phyloP scores from a whole-genome alignment of 495 filamentous ascomycete species.

The Podospora comata region DNA sequence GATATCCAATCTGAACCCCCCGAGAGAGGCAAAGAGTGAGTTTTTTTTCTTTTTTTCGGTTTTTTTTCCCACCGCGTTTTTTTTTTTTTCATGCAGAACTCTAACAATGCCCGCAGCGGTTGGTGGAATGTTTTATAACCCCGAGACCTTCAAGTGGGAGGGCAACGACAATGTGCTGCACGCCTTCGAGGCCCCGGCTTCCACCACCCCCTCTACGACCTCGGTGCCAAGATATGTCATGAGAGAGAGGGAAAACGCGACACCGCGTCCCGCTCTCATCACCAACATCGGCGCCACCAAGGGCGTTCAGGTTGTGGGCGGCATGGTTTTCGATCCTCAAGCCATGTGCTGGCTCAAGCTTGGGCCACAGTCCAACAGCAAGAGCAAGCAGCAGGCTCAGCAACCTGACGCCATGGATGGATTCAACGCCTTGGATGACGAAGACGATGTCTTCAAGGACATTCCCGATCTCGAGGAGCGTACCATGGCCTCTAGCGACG shows the following conservation, averaged over 20 bases:
- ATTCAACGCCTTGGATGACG: constrained; percentile 72
- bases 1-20: constrained; percentile 48
- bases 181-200: constrained; percentile 63
- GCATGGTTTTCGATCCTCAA: constrained; percentile 95
- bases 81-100: constrained; percentile 8
- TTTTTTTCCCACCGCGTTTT: not conserved
- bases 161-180: constrained; percentile 84
- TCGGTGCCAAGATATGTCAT: constrained; percentile 48
- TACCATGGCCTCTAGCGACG: constrained; percentile 40
- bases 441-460: constrained; percentile 55
- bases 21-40: constrained; percentile 43
- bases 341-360: constrained; percentile 94
- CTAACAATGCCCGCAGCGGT: constrained; percentile 52
- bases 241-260: constrained; percentile 53
- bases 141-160: constrained; percentile 80
- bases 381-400: constrained; percentile 30
- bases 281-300: constrained; percentile 72
- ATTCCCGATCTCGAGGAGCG: constrained; percentile 54
- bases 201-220: constrained; percentile 47
- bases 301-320: constrained; percentile 85
- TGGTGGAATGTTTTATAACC: constrained; percentile 95
- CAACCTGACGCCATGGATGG: constrained; percentile 59
- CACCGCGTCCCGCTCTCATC: constrained; percentile 87
- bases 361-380: constrained; percentile 39
- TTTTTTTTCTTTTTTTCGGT: constrained; percentile 1